These are phyloP conservation scores for Lactarius evosmus DNA, from an alignment of 768 basidiomycete genomes.

Conservation along the genomic window DNA sequence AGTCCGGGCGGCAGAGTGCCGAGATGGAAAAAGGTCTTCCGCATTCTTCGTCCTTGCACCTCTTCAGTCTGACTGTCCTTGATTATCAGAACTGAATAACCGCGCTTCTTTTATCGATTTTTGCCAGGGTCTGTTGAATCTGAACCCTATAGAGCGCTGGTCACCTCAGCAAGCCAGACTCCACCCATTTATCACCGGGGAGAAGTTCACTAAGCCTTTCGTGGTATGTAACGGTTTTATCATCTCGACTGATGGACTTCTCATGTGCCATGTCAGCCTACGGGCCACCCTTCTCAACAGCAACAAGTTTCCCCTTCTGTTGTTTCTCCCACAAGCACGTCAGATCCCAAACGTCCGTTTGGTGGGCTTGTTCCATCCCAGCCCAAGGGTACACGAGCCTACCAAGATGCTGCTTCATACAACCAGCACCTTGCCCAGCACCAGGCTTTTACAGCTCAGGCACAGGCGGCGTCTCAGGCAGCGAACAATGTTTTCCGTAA, in stretches of 20 bases:
- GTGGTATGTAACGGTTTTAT: constrained; percentile 49
- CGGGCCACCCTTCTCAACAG: constrained; percentile 25
- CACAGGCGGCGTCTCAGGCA: constrained; percentile 70
- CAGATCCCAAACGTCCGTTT: constrained; percentile 84
- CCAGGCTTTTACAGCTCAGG: constrained; percentile 87
- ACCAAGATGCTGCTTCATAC: constrained; percentile 90
- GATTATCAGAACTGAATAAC: constrained; percentile 77
- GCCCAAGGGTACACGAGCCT: constrained; percentile 79
- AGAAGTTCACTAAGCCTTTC: constrained; percentile 88
- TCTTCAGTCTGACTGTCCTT: background rate
- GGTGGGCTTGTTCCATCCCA: constrained; percentile 91
- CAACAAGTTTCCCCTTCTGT: constrained; percentile 33
- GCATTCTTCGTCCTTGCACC: background rate
- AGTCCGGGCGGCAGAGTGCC: constrained; percentile 60
- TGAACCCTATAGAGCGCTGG: constrained; percentile 96
- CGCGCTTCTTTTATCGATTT: constrained; percentile 96
- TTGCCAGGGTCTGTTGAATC: constrained; percentile 87
- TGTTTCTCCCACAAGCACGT: constrained; percentile 34
- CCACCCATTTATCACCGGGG: constrained; percentile 98
- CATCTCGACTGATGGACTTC: constrained; percentile 1
- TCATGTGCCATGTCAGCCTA: constrained; percentile 27
- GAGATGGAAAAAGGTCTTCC: constrained; percentile 84
- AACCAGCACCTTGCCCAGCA: constrained; percentile 94
- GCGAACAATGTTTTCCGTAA: constrained; percentile 69
- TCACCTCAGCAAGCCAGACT: constrained; percentile 92